A percentile compares a stretch with the other conserved stretches of the same genome.
Evolutionary conservation across 2,329 filamentous ascomycete genomes (phyloP).

Genomic region (Xylaria sp.): DNA sequence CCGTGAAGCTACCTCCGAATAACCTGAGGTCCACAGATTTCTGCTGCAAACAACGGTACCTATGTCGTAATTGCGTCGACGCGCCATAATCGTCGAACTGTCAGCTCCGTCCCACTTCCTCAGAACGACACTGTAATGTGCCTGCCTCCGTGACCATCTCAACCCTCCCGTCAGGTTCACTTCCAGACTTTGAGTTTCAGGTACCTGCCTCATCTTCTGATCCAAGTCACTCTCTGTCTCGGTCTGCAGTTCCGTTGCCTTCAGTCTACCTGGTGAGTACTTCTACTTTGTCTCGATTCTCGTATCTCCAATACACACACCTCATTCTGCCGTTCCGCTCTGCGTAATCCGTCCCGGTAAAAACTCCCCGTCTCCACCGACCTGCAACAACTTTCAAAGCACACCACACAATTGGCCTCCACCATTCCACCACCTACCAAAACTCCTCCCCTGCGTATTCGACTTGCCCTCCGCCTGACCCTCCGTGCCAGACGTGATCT

Average conservation of each 20-base stretch:
- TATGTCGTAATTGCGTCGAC: neutral
- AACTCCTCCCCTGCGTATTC: slow-evolving; percentile 8
- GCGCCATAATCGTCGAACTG: neutral
- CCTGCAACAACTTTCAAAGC: slow-evolving; percentile 8
- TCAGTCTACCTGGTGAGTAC: no score
- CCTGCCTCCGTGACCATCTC: no score
- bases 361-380: slow-evolving; percentile 7
- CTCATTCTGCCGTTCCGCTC: neutral
- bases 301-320: neutral
- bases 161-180: no score
- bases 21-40: neutral
- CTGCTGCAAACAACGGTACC: neutral
- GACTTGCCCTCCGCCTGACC: slow-evolving; percentile 7
- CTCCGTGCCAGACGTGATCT: slow-evolving; percentile 7
- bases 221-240: no score
- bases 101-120: neutral
- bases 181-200: no score
- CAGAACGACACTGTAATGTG: no score
- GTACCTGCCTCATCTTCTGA: no score
- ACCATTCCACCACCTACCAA: slow-evolving; percentile 10
- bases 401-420: slow-evolving; percentile 18
- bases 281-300: neutral
- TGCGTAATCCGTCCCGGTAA: neutral
- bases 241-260: no score
- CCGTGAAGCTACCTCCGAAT: neutral